Percentiles rank a stretch among this genome's conserved stretches.
phyloP scores from a whole-genome alignment of 331 rosid genomes.

The Telfairia occidentalis region DNA sequence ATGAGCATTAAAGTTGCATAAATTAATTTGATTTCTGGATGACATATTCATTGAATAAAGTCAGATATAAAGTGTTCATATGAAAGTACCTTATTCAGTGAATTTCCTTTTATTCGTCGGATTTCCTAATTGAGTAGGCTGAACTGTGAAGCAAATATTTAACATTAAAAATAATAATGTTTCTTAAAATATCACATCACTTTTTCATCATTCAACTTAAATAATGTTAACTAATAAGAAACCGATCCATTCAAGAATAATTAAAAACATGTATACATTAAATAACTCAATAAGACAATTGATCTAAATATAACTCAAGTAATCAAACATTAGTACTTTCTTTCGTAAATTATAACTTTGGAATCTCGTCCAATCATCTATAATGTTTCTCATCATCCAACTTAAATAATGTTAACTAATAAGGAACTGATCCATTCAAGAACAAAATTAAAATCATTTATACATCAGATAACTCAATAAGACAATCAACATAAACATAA shows the following conservation, averaged over 20 bases:
- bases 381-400: background rate
- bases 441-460: no score
- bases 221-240: background rate
- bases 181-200: background rate
- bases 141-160: background rate
- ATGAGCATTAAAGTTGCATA: background rate
- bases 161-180: background rate
- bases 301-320: no score
- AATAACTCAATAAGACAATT: no score
- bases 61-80: background rate
- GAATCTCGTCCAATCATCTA: no score
- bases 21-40: background rate
- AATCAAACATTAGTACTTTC: no score
- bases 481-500: no score
- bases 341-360: no score
- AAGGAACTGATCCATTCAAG: no score
- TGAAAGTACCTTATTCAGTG: background rate
- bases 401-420: background rate
- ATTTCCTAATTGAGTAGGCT: background rate
- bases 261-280: no score
- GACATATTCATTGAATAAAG: background rate
- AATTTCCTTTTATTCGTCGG: no score
- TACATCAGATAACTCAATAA: no score
- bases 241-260: no score
- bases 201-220: background rate